Evolutionary conservation across 163 green algal genomes (phyloP).

Genomic region (Scenedesmus sp.): DNA sequence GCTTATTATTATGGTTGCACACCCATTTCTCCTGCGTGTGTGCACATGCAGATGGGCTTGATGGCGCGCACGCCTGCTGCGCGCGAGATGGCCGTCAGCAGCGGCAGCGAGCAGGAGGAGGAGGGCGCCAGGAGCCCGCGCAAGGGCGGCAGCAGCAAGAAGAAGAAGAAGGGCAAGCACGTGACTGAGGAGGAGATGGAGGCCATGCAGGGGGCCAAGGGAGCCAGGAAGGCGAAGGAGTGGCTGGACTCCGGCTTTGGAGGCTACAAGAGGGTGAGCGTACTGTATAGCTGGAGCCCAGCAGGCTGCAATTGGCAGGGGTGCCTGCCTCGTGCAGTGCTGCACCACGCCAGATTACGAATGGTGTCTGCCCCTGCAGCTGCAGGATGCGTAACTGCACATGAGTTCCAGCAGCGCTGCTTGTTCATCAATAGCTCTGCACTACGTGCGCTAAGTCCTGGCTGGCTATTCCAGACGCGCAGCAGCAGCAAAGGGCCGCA

Average conservation of each 20-base stretch:
- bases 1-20: too few relatives aligned
- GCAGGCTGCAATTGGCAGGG: not conserved
- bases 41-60: not conserved
- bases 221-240: conserved; percentile 40
- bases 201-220: conserved; percentile 28
- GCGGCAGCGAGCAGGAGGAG: conserved; percentile 18
- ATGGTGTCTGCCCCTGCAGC: not conserved
- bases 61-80: not conserved
- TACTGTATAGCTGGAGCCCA: not conserved
- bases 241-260: conserved; percentile 58
- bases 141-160: conserved; percentile 29
- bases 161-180: conserved; percentile 47
- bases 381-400: too few relatives aligned
- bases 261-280: conserved; percentile 33
- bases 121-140: conserved; percentile 19
- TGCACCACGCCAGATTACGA: not conserved
- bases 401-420: too few relatives aligned
- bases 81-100: conserved; percentile 52
- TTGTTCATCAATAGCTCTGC: too few relatives aligned
- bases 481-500: too few relatives aligned
- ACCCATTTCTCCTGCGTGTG: not conserved
- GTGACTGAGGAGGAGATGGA: conserved; percentile 50
- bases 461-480: too few relatives aligned
- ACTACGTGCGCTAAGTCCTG: too few relatives aligned
- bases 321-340: not conserved